A percentile compares a stretch with the other conserved stretches of the same genome.
These are phyloP conservation scores for Mycena galopus DNA, from an alignment of 768 basidiomycete species.

Conservation along the genomic window DNA sequence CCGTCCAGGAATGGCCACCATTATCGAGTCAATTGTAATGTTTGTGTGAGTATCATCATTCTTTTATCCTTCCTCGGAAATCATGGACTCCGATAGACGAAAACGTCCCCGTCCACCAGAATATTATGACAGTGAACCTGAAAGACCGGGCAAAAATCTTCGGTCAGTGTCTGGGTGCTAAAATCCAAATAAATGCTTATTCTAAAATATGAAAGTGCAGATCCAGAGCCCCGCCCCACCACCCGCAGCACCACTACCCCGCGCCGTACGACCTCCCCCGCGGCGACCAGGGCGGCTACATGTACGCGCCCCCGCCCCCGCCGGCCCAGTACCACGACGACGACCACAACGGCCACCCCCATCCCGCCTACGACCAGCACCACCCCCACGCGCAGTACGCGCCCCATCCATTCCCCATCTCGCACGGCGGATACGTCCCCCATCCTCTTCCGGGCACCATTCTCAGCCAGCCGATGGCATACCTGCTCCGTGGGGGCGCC, in stretches of 20 bases:
- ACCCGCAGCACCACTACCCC: conserved; percentile 42
- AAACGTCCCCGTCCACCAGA: not conserved
- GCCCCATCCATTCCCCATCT: conserved; percentile 16
- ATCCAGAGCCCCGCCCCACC: conserved; percentile 37
- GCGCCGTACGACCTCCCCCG: conserved; percentile 18
- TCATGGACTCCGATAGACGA: not conserved
- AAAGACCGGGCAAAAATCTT: too few relatives aligned
- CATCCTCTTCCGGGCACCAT: conserved; percentile 39
- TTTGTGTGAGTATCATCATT: conserved; percentile 1
- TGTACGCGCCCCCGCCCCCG: conserved; percentile 46
- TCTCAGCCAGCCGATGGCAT: conserved; percentile 36
- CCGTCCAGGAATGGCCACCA: not conserved
- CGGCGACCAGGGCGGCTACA: conserved; percentile 44
- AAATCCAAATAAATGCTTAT: too few relatives aligned
- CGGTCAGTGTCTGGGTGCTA: too few relatives aligned
- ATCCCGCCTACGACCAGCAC: conserved; percentile 38
- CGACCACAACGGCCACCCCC: not conserved
- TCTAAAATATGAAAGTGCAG: too few relatives aligned
- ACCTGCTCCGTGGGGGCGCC: conserved; percentile 22
- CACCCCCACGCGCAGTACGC: conserved; percentile 35
- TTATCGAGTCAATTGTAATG: conserved; percentile 20
- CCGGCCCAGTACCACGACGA: conserved; percentile 17
- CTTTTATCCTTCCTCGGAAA: not conserved
- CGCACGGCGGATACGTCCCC: conserved; percentile 24
- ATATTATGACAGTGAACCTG: too few relatives aligned